Evolutionary conservation across 176 grass and related monocot genomes (phyloP).

Genomic region (Cocos nucifera): DNA sequence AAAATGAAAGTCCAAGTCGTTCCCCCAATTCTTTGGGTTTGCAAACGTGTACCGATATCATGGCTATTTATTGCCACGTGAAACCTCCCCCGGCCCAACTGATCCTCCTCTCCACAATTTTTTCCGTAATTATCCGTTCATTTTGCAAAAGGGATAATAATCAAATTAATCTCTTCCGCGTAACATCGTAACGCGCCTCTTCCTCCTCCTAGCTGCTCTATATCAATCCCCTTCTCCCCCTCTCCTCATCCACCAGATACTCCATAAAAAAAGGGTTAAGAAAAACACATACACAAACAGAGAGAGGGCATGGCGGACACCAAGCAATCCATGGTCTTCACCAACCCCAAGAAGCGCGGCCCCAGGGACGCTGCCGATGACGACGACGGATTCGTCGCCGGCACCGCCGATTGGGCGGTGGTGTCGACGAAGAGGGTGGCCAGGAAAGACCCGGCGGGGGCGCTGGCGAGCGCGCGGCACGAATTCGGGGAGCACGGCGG

Average conservation of each 20-base stretch:
- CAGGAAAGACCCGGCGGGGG: constrained; percentile 56
- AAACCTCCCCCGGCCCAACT: no score
- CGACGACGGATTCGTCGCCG: constrained; percentile 20
- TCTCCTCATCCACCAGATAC: background rate
- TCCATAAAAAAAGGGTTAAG: background rate
- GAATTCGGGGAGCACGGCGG: constrained; percentile 98
- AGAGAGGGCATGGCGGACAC: background rate
- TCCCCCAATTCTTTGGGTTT: no score
- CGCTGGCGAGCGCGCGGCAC: constrained; percentile 66
- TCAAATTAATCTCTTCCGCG: background rate
- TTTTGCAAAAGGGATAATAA: no score
- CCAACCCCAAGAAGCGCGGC: constrained; percentile 22
- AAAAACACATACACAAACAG: background rate
- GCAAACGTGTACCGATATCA: no score
- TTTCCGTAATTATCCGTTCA: no score
- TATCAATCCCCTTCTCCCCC: background rate
- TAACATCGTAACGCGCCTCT: background rate
- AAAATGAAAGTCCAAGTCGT: no score
- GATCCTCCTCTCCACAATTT: no score
- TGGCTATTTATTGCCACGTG: no score
- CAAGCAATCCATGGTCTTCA: constrained; percentile 20
- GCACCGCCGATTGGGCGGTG: constrained; percentile 24
- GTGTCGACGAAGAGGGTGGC: background rate
- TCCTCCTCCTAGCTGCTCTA: background rate
- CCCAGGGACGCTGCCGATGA: background rate